Evolutionary conservation across 176 grass and related monocot species (phyloP).

Genomic region (Carex scoparia): DNA sequence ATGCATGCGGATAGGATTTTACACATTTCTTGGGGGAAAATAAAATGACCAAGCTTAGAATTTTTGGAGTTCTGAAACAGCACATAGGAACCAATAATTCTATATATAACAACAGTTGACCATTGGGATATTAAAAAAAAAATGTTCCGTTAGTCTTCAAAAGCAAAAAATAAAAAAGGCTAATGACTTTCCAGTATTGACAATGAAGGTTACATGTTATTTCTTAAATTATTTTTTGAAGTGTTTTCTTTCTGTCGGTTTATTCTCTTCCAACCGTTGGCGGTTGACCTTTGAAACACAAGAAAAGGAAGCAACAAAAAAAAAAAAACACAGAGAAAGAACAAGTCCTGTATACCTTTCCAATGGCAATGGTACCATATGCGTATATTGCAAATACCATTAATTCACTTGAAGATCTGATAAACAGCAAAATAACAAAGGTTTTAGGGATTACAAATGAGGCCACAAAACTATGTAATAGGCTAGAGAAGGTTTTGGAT

Average conservation of each 20-base stretch:
- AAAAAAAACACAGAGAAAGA: background rate
- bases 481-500: slow-evolving; percentile 28
- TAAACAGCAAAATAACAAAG: slow-evolving; percentile 6
- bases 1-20: background rate
- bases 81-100: background rate
- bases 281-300: background rate
- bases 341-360: background rate
- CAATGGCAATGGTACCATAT: slow-evolving; percentile 50
- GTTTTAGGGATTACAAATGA: slow-evolving; percentile 34
- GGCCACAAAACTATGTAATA: slow-evolving; percentile 21
- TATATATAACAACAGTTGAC: background rate
- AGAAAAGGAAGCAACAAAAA: background rate
- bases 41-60: background rate
- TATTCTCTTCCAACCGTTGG: slow-evolving; percentile 24
- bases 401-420: slow-evolving; percentile 20
- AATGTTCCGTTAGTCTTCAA: background rate
- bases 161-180: background rate
- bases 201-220: background rate
- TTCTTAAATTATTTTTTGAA: background rate
- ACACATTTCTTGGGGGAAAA: background rate
- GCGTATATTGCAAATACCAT: slow-evolving; percentile 41
- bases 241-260: background rate
- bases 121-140: background rate
- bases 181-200: background rate
- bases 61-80: background rate